Base-by-base conservation (phyloP, 768 basidiomycete genomes). In the Coprinopsis cinerea region DNA sequence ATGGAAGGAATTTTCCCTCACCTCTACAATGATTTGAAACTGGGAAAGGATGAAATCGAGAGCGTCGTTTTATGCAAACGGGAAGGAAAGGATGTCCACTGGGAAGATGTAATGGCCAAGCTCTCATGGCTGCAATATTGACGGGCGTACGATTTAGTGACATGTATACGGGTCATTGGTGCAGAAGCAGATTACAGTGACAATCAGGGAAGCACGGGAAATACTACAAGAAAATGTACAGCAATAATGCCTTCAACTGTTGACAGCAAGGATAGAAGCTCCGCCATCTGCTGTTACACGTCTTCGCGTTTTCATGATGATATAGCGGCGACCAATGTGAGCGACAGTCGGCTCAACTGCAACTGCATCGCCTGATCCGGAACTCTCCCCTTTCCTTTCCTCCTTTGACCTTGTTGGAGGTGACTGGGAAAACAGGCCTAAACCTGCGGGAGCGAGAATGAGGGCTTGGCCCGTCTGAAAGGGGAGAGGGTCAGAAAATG, bases 391-490 rank as follows among this genome's bases (percentile, higher is more conserved):
- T 49, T 26, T 47, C 47, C 22, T 46, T 53, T n/a, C 42, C 13
- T 40, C 40, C n/a, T 27, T 25, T 27, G 7, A 39, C 17, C 28
- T 23, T 25, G 20, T 46, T 24, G 28, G 22, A 26, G 17, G 22
- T 5, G 23, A 6, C 22, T 22, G 2, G 1, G 9, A 41, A 42
- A 76, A 73, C 2, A 74, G 58, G 1, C 72, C 75, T 42, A 84
- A 67, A 1, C 78, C 83, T 4, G 83, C 78, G 0, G 85, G 82
- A 4, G 83, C 82, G 26, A 86, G 71, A 2, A 88, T 69, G 11
- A 88, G 76, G 0, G 85, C 82, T 59, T 88, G 75, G 0, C 85
- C 85, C 0, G 85, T 88, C 85, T 88, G 49, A 43, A 25, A 13
- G 51, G 36, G 47, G 36, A 26, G 28, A 24, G 27, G 24, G 26